Conservation (phyloP, 2,329 filamentous ascomycete species). For the Aspergillus novofumigatus region DNA sequence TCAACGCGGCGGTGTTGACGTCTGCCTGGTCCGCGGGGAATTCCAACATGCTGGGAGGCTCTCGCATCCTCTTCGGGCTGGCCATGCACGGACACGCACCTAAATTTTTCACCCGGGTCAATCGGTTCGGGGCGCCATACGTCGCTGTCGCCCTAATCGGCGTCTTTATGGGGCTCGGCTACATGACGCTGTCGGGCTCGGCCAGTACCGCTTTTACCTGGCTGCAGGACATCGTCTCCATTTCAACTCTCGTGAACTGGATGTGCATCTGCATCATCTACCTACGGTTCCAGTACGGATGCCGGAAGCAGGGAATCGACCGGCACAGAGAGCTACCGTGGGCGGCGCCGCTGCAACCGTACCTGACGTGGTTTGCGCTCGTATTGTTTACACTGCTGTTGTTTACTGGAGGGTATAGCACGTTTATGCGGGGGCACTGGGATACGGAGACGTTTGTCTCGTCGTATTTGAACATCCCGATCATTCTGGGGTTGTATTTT, state of each 20-base stretch:
- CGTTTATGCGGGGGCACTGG: slow-evolving; percentile 22
- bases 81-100: background rate
- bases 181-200: slow-evolving; percentile 55
- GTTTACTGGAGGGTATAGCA: slow-evolving; percentile 64
- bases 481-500: slow-evolving; percentile 51
- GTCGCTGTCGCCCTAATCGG: slow-evolving; percentile 49
- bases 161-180: slow-evolving; percentile 56
- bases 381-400: slow-evolving; percentile 56
- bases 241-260: slow-evolving; percentile 49
- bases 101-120: slow-evolving; percentile 18
- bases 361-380: slow-evolving; percentile 56
- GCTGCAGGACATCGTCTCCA: slow-evolving; percentile 57
- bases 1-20: background rate
- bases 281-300: slow-evolving; percentile 48
- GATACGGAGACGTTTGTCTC: slow-evolving; percentile 58
- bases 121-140: slow-evolving; percentile 56
- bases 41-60: background rate
- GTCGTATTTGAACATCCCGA: slow-evolving; percentile 57
- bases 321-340: slow-evolving; percentile 43
- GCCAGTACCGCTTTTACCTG: slow-evolving; percentile 60
- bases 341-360: slow-evolving; percentile 51
- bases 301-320: slow-evolving; percentile 31
- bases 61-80: background rate
- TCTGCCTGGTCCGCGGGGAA: background rate
- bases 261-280: slow-evolving; percentile 54